Evolutionary conservation across 2,329 filamentous ascomycete genomes (phyloP).

Genomic region (Grosmannia huntii): DNA sequence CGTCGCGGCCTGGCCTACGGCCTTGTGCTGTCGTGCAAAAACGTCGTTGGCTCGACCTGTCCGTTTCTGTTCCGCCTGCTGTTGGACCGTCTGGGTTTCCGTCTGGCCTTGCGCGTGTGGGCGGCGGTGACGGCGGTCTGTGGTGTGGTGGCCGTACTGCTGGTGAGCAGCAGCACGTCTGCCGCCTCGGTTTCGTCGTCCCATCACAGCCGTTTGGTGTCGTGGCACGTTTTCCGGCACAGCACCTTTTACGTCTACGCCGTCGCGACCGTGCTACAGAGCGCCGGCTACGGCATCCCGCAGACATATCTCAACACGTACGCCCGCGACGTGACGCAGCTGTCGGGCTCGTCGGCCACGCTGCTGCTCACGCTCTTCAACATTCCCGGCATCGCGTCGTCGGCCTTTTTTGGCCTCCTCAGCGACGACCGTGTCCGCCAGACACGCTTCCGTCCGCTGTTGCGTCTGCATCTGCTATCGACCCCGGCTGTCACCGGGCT

Average conservation of each 20-base stretch:
- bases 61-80: slow-evolving; percentile 1
- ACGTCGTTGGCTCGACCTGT: slow-evolving; percentile 1
- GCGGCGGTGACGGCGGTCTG: background rate
- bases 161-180: background rate
- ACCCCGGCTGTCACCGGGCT: background rate
- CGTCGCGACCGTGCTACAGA: slow-evolving; percentile 1
- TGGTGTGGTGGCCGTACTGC: background rate
- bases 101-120: slow-evolving; percentile 9
- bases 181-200: too few species aligned
- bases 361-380: slow-evolving; percentile 3
- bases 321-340: background rate
- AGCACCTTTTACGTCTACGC: slow-evolving; percentile 2
- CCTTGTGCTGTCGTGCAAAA: background rate
- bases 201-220: background rate
- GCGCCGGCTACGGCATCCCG: slow-evolving; percentile 2
- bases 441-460: background rate
- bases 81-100: background rate
- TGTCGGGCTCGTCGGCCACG: background rate
- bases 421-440: background rate
- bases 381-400: background rate
- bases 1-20: background rate
- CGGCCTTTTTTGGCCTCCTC: slow-evolving; percentile 2
- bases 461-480: background rate
- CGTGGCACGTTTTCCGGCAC: slow-evolving; percentile 2
- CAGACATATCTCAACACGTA: slow-evolving; percentile 3